Evolutionary conservation across 2,329 filamentous ascomycete species (phyloP).

Genomic region (Sclerotinia borealis): DNA sequence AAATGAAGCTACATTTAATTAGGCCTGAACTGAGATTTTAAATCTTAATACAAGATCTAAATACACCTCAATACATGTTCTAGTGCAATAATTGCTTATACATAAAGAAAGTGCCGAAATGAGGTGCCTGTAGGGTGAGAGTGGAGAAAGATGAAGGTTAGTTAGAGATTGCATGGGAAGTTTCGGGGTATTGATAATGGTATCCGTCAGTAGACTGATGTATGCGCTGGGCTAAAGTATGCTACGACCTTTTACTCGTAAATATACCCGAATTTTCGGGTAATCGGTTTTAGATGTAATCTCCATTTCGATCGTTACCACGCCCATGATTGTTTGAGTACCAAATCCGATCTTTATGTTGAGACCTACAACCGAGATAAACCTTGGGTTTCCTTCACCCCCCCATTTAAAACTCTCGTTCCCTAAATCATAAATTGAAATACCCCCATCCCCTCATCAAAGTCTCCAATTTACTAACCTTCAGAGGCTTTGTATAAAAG

Average conservation of each 20-base stretch:
- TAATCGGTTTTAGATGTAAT: not conserved
- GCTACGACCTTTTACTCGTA: not conserved
- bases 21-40: no score
- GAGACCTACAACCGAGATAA: not conserved
- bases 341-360: not conserved
- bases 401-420: not conserved
- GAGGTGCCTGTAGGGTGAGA: no score
- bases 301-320: not conserved
- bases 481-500: slow-evolving; percentile 47
- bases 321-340: not conserved
- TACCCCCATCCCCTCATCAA: slow-evolving; percentile 8
- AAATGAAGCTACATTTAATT: no score
- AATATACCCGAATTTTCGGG: not conserved
- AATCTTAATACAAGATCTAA: no score
- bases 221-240: not conserved
- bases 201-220: not conserved
- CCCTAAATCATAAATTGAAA: not conserved
- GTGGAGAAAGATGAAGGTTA: no score
- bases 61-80: no score
- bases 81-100: no score
- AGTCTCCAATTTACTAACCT: not conserved
- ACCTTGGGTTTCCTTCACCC: not conserved
- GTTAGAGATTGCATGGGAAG: not conserved
- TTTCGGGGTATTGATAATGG: not conserved
- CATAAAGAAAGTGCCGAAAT: no score